Conservation (phyloP, 2,329 filamentous ascomycete genomes). For the Dothideomycetes sp. region DNA sequence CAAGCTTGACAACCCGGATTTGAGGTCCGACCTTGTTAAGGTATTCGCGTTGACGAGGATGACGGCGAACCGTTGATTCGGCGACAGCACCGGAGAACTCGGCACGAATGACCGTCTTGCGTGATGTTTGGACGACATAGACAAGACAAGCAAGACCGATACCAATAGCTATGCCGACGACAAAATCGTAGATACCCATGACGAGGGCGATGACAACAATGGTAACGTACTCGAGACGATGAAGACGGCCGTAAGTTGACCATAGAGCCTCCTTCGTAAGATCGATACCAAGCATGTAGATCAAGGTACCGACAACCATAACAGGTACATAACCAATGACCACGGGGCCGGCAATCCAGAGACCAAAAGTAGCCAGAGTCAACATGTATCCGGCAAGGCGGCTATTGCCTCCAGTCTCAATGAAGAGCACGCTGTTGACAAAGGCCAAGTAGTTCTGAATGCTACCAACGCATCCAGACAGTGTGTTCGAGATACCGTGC, state of each 20-base stretch:
- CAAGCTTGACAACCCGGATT: conserved; percentile 83
- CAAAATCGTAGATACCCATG: conserved; percentile 96
- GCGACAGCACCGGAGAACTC: conserved; percentile 86
- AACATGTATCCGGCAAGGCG: conserved; percentile 79
- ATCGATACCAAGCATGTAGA: conserved; percentile 91
- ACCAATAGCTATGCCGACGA: conserved; percentile 83
- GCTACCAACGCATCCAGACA: conserved; percentile 79
- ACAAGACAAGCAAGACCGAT: conserved; percentile 87
- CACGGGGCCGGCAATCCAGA: conserved; percentile 76
- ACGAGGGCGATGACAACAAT: conserved; percentile 82
- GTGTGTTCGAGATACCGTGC: conserved; percentile 84
- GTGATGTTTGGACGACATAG: conserved; percentile 83
- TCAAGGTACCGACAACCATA: conserved; percentile 91
- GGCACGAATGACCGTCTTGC: conserved; percentile 77
- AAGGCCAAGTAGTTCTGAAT: conserved; percentile 97
- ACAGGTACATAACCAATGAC: conserved; percentile 92
- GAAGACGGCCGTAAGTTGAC: conserved; percentile 79
- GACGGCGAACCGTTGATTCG: conserved; percentile 83
- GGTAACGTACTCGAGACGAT: conserved; percentile 79
- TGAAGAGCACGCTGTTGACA: conserved; percentile 94
- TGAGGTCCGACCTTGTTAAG: conserved; percentile 77
- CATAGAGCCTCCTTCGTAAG: conserved; percentile 81
- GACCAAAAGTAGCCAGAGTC: conserved; percentile 65
- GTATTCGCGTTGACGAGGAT: conserved; percentile 80
- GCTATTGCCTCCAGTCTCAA: conserved; percentile 80